phyloP scores from a whole-genome alignment of 2,329 filamentous ascomycete genomes.

The Boeremia lycopersici region DNA sequence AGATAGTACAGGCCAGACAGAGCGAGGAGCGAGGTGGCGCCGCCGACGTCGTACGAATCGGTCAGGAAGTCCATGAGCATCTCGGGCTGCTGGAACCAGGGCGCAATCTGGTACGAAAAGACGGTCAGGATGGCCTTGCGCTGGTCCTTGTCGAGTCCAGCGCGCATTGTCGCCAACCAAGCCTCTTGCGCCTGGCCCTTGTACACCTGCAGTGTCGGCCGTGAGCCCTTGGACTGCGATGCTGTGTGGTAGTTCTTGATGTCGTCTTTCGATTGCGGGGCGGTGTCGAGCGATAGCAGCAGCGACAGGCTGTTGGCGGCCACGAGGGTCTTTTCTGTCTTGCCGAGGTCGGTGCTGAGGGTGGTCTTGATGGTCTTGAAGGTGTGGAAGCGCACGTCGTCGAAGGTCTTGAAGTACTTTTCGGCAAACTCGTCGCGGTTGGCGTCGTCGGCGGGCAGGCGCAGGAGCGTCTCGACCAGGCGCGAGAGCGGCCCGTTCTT shows the following conservation, averaged over 20 bases:
- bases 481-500: conserved; percentile 69
- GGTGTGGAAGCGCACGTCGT: conserved; percentile 85
- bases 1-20: conserved; percentile 94
- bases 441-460: conserved; percentile 61
- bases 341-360: conserved; percentile 41
- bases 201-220: conserved; percentile 68
- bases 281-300: conserved; percentile 70
- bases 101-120: conserved; percentile 78
- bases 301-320: conserved; percentile 64
- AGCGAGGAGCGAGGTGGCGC: conserved; percentile 84
- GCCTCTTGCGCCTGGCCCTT: conserved; percentile 83
- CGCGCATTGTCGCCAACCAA: conserved; percentile 79
- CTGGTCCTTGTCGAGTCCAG: conserved; percentile 71
- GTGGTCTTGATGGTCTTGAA: conserved; percentile 73
- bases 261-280: conserved; percentile 70
- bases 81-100: conserved; percentile 88
- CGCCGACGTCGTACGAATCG: conserved; percentile 88
- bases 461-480: conserved; percentile 68
- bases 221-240: conserved; percentile 67
- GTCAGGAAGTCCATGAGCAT: conserved; percentile 94
- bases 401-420: conserved; percentile 78
- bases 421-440: conserved; percentile 75
- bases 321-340: conserved; percentile 27
- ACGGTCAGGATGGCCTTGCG: conserved; percentile 78
- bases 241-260: conserved; percentile 72